Evolutionary conservation across 805 yeast genomes (phyloP).

Genomic region (Helenozyma rhizophorensis): DNA sequence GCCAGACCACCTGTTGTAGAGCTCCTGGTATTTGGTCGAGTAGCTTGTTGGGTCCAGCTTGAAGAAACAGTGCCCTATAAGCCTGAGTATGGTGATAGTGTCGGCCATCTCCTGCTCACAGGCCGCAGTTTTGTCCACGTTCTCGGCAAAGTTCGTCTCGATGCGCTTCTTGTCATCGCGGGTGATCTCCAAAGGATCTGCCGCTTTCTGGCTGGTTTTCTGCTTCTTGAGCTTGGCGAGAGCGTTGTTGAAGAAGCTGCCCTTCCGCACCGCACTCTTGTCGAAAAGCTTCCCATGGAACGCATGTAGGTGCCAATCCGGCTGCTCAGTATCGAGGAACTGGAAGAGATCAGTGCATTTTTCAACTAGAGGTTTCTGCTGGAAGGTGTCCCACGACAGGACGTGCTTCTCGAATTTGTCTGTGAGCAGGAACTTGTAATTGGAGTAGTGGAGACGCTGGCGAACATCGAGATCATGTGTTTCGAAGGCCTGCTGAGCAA

Average conservation of each 20-base stretch:
- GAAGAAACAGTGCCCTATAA: constrained; percentile 15
- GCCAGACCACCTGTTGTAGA: constrained; percentile 6
- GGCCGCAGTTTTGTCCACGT: constrained; percentile 1
- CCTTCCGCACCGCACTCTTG: constrained; percentile 10
- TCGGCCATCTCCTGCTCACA: constrained; percentile 16
- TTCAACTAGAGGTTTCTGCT: constrained; percentile 3
- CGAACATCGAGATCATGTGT: constrained; percentile 5
- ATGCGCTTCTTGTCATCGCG: constrained; percentile 2
- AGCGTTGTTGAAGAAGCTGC: constrained; percentile 2
- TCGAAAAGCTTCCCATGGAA: constrained; percentile 6
- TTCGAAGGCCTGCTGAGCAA: constrained; percentile 1
- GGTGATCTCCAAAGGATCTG: constrained; percentile 3
- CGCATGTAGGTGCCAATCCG: constrained; percentile 9
- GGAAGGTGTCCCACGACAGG: constrained; percentile 11
- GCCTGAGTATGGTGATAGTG: constrained; percentile 11
- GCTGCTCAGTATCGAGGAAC: constrained; percentile 6
- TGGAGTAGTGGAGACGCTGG: constrained; percentile 9
- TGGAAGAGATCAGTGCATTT: constrained; percentile 10
- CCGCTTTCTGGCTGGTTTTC: neutral
- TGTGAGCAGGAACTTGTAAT: constrained; percentile 9
- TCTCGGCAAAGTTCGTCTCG: constrained; percentile 1
- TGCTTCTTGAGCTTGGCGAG: constrained; percentile 2
- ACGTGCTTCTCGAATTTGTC: constrained; percentile 5
- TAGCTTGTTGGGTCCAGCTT: neutral
- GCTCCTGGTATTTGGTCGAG: constrained; percentile 2